Conservation (phyloP, 352 stramenopile species). For the Phytophthora melonis region DNA sequence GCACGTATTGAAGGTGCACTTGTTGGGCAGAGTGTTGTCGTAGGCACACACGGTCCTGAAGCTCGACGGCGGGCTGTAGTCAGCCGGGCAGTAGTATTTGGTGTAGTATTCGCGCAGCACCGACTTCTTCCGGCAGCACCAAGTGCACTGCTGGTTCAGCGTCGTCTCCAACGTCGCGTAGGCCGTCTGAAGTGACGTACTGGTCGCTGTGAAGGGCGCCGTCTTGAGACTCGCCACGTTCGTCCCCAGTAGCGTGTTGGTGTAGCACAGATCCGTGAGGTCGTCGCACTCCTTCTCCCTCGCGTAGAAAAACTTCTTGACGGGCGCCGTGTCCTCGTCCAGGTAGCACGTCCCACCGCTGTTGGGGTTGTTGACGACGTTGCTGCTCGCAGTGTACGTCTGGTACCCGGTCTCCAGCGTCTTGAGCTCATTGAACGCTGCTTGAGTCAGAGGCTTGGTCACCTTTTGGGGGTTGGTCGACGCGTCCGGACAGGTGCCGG, state of each 20-base stretch:
- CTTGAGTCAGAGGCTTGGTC: neutral
- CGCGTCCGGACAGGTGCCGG: neutral
- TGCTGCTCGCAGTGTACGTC: constrained; percentile 7
- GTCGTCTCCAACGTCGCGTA: neutral
- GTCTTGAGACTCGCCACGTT: constrained; percentile 14
- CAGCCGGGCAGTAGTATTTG: constrained; percentile 1
- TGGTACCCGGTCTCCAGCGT: neutral
- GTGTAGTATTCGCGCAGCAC: constrained; percentile 14
- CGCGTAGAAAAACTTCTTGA: constrained; percentile 10
- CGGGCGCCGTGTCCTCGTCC: neutral
- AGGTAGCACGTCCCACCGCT: neutral
- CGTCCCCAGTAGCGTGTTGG: neutral
- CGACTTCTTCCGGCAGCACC: constrained; percentile 19
- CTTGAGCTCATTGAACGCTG: neutral
- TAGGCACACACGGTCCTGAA: neutral
- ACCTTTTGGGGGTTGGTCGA: neutral
- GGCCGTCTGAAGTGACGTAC: neutral
- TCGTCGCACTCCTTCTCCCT: constrained; percentile 4
- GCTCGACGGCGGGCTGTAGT: neutral
- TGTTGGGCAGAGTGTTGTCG: neutral
- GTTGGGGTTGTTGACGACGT: constrained; percentile 22
- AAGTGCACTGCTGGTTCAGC: constrained; percentile 10
- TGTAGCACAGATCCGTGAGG: constrained; percentile 10
- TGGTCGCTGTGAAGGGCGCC: neutral
- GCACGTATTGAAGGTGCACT: constrained; percentile 55